Conservation (phyloP, 495 filamentous ascomycete genomes). For the Trichoderma gamsii region DNA sequence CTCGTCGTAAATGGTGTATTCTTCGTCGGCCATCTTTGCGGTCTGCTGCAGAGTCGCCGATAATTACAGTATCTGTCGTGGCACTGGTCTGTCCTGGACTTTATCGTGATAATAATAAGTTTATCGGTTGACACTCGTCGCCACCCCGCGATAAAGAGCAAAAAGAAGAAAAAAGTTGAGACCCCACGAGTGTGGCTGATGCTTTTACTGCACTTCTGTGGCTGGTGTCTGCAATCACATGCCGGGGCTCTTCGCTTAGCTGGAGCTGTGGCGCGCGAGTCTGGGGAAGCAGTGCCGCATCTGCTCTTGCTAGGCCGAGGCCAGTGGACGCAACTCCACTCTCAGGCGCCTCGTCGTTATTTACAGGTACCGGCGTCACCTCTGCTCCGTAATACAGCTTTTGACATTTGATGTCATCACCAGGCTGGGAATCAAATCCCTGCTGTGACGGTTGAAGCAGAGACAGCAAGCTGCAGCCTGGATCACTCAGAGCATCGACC, state of each 20-base stretch:
- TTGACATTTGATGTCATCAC: conserved; percentile 1
- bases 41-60: neutral
- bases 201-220: neutral
- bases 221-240: conserved; percentile 8
- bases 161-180: neutral
- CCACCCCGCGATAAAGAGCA: neutral
- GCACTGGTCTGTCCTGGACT: neutral
- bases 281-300: conserved; percentile 8
- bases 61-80: neutral
- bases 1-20: conserved; percentile 85
- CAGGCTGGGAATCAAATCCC: neutral
- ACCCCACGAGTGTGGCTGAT: conserved; percentile 16
- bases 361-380: neutral
- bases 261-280: neutral
- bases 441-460: neutral
- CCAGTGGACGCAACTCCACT: neutral
- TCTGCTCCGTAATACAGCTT: neutral
- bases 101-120: neutral
- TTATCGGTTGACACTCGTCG: neutral
- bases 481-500: neutral
- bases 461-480: neutral
- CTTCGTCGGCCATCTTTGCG: conserved; percentile 57
- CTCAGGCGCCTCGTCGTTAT: neutral
- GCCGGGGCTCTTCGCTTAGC: neutral
- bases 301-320: conserved; percentile 10